Base-by-base conservation (phyloP, 208 protist genomes). In the Angomonas ambiguus region DNA sequence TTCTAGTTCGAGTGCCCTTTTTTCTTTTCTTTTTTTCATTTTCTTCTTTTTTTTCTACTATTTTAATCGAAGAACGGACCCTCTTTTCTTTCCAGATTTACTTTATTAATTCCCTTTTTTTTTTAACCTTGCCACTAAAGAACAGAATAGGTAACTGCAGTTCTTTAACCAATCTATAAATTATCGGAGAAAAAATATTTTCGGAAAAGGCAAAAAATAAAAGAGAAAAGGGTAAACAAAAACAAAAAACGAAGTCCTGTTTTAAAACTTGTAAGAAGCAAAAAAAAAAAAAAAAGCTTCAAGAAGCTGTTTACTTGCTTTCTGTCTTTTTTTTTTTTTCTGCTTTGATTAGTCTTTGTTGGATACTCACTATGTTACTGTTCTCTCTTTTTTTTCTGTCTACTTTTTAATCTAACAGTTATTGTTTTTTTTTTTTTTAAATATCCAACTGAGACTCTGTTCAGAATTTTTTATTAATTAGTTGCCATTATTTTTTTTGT, bases 401-500 rank as follows among this genome's bases (percentile, higher is more conserved):
- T 58, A 16, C 55, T 2, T 28, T 28, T 65, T 56, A 35, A 38
- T 65, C 0, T 31, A 38, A 51, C 41, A 24, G 42, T 57, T 69
- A 27, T 38, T 51, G 16, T 55, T 56, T 55, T 45, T 51, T 22
- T 65, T 30, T 68, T 63, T 61, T 53, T 33, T n/a, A 49, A n/a
- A n/a, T n/a, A n/a, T n/a, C n/a, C n/a, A n/a, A n/a, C n/a, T n/a
- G n/a, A n/a, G n/a, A n/a, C n/a, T n/a, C n/a, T n/a, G n/a, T n/a
- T n/a, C n/a, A n/a, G n/a, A n/a, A n/a, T n/a, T n/a, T n/a, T n/a
- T n/a, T n/a, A n/a, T n/a, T n/a, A n/a, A n/a, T n/a, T n/a, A n/a
- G n/a, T n/a, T n/a, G n/a, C n/a, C n/a, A n/a, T 60, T 51, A 49
- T 62, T 34, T 18, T 20, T 60, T 63, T 62, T 63, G 20, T 53